Evolutionary conservation across 257 asterid genomes (phyloP), one percentile per base, ranked within the genome.

Genomic region (Cinchona pubescens): DNA sequence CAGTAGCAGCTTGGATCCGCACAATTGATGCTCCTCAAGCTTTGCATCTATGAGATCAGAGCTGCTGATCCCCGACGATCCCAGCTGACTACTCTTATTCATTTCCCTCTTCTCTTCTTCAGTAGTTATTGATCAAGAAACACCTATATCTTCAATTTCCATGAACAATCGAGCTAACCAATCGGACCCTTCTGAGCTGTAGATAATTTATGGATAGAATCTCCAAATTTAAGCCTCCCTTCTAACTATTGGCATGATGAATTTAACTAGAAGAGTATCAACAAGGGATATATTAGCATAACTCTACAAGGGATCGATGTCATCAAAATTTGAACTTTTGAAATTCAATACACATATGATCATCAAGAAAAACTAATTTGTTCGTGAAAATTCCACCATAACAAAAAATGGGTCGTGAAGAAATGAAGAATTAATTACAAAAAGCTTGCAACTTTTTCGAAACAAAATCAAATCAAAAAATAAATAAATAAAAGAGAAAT

Each of bases 1-100:
- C 99, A 95, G 74, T 88, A n/a, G n/a, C n/a, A n/a, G 96, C 72
- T 91, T 92, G 86, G 96, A 86, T 91, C 97, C 98, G 75, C 96
- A 90, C 61, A 92, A 77, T 79, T 91, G 98, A 85, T 92, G 97
- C 85, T 91, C 99, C 58, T 95, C 99, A 68, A 95, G 94, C 90
- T 95, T 95, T 0, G 97, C 91, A 83, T 92, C 98, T 70, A 95
- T 95, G 81, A 92, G 98, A 87, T 92, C 97, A 81, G 89, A 85
- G 61, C 96, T 88, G 81, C 90, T 90, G 56, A 88, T 88, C 56
- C 64, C 61, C 2, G 90, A 89, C 76, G 90, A 89, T 75, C 95
- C 92, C 82, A 85, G 66, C 84, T 87, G 92, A 75, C 71, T 79
- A 79, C 84, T 86, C 85, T 88, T 88, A 75, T 81, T 92, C 96